Conservation (phyloP, 176 grass and related monocot genomes). For the Aegilops tauschii region DNA sequence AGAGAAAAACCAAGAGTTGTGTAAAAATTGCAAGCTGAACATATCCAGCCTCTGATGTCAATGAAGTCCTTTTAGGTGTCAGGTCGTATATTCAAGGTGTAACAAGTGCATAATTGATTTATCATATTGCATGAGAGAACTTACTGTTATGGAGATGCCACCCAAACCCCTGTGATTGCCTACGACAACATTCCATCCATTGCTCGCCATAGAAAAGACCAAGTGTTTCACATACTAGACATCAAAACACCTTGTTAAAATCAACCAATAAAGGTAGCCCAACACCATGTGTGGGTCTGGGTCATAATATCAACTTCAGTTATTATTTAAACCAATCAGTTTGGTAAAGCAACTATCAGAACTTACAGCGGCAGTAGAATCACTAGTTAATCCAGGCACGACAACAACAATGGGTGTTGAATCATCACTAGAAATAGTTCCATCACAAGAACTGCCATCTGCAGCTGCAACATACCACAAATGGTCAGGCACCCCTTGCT, state of each 20-base stretch:
- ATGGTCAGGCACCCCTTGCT: conserved; percentile 13
- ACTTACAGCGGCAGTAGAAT: conserved; percentile 89
- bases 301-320: not conserved
- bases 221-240: conserved; percentile 87
- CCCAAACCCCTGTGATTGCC: conserved; percentile 90
- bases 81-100: conserved; percentile 12
- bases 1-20: conserved; percentile 12
- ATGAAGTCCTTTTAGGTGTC: not conserved
- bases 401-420: conserved; percentile 70
- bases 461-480: conserved; percentile 45
- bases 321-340: conserved; percentile 18
- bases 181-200: conserved; percentile 90
- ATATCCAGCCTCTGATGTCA: conserved; percentile 4
- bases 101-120: not conserved
- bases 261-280: not conserved
- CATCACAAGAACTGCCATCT: conserved; percentile 33
- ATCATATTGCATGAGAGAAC: conserved; percentile 31
- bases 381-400: conserved; percentile 89
- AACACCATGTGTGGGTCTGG: not conserved
- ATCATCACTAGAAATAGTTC: conserved; percentile 62
- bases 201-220: conserved; percentile 63
- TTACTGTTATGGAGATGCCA: conserved; percentile 94
- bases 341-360: not conserved
- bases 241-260: conserved; percentile 36
- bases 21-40: not conserved